These are phyloP conservation scores for Alternaria infectoria DNA, from an alignment of 2,329 filamentous ascomycete genomes.

Conservation along the genomic window DNA sequence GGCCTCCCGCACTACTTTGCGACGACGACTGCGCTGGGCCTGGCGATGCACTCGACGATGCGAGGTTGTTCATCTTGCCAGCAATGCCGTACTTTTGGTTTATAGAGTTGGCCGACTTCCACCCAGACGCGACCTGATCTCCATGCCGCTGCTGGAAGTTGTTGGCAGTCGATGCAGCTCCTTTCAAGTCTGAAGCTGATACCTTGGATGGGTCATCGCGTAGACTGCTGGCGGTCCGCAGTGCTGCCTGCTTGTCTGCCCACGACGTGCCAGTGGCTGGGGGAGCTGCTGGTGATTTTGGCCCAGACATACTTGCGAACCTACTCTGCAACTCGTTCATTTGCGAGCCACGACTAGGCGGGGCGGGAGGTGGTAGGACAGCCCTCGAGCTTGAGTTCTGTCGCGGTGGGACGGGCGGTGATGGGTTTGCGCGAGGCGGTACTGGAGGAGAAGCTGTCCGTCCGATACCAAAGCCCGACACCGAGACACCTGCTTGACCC, in stretches of 20 bases:
- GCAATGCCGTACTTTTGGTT: conserved; percentile 68
- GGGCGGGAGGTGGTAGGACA: conserved; percentile 18
- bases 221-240: conserved; percentile 66
- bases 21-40: conserved; percentile 35
- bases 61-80: conserved; percentile 55
- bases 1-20: conserved; percentile 31
- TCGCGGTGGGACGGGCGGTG: conserved; percentile 37
- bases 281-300: conserved; percentile 35
- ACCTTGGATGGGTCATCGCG: conserved; percentile 68
- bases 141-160: conserved; percentile 75
- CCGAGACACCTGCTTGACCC: conserved; percentile 75
- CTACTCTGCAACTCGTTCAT: conserved; percentile 72
- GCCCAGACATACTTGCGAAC: conserved; percentile 57
- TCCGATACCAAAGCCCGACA: conserved; percentile 79
- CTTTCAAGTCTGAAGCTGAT: conserved; percentile 63
- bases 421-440: conserved; percentile 44
- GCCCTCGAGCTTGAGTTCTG: conserved; percentile 28
- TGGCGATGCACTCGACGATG: conserved; percentile 29
- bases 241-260: conserved; percentile 66
- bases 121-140: conserved; percentile 68
- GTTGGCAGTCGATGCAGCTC: conserved; percentile 66
- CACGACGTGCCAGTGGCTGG: conserved; percentile 64
- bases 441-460: conserved; percentile 45
- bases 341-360: conserved; percentile 49
- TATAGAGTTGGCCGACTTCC: conserved; percentile 62